Evolutionary conservation across 805 yeast genomes (phyloP).

Genomic region (Naumovozyma baii): DNA sequence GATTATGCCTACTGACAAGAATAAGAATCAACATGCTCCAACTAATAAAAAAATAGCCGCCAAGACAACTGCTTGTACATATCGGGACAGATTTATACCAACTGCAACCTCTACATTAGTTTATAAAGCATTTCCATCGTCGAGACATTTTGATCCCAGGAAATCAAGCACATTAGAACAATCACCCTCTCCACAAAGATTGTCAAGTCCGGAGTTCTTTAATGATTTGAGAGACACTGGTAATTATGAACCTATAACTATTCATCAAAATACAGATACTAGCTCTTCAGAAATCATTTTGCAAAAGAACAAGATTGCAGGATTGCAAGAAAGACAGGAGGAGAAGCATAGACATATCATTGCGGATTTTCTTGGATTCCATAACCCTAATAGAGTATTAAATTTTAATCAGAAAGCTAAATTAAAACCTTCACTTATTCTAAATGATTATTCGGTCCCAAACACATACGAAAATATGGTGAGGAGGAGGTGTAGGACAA

Average conservation of each 20-base stretch:
- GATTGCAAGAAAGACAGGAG: slow-evolving; percentile 4
- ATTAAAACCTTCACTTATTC: neutral
- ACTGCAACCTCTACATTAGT: slow-evolving; percentile 24
- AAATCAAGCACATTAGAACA: slow-evolving; percentile 10
- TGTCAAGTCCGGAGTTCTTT: slow-evolving; percentile 27
- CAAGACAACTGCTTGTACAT: slow-evolving; percentile 4
- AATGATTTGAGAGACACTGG: slow-evolving; percentile 17
- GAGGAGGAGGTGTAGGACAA: neutral
- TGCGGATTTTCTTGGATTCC: slow-evolving; percentile 43
- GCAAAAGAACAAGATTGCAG: no score
- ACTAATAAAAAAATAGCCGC: slow-evolving; percentile 2
- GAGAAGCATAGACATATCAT: slow-evolving; percentile 31
- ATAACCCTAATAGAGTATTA: slow-evolving; percentile 35
- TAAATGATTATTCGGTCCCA: neutral
- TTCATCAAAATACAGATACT: neutral
- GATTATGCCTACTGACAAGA: neutral
- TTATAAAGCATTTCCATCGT: slow-evolving; percentile 17
- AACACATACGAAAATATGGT: no score
- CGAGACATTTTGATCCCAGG: slow-evolving; percentile 10
- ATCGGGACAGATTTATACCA: slow-evolving; percentile 35
- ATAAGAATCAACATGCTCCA: neutral
- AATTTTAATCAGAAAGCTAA: slow-evolving; percentile 15
- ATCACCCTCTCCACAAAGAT: slow-evolving; percentile 21
- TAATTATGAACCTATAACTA: slow-evolving; percentile 15
- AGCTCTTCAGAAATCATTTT: neutral